Conservation (phyloP, 2,329 filamentous ascomycete genomes). For the Alternaria brassicicola region DNA sequence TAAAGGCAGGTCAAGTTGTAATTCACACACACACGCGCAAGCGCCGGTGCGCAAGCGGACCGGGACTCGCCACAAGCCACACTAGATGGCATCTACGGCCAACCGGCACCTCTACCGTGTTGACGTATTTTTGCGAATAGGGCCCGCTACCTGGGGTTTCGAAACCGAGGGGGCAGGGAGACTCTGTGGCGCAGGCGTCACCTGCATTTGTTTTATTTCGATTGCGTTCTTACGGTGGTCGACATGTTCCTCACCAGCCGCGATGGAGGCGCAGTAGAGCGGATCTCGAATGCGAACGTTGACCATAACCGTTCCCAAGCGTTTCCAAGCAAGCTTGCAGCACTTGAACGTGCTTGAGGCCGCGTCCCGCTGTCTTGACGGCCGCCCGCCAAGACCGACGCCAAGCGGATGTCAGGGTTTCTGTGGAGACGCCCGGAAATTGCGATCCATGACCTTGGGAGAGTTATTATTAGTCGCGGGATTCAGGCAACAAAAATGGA, state of each 20-base stretch:
- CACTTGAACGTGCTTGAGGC: slow-evolving; percentile 16
- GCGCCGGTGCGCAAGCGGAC: background rate
- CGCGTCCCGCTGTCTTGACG: slow-evolving; percentile 7
- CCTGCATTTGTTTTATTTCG: background rate
- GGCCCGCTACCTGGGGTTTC: background rate
- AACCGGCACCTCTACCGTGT: background rate
- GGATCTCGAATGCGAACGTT: background rate
- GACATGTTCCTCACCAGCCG: background rate
- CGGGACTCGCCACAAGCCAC: background rate
- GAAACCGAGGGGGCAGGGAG: background rate
- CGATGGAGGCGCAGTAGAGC: background rate
- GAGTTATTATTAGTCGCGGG: background rate
- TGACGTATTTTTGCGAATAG: background rate
- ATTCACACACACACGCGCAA: background rate
- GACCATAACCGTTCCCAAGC: slow-evolving; percentile 8
- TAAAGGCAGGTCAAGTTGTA: slow-evolving; percentile 5
- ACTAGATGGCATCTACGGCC: background rate
- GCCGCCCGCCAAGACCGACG: slow-evolving; percentile 16
- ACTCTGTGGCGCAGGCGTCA: background rate
- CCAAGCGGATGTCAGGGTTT: background rate
- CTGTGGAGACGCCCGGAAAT: slow-evolving; percentile 14
- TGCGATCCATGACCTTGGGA: slow-evolving; percentile 1
- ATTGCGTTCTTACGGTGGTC: background rate
- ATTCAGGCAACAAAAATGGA: background rate
- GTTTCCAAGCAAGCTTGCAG: slow-evolving; percentile 21